A percentile compares a stretch with the other conserved stretches of the same genome.
These are phyloP conservation scores for Skeletonema potamos DNA, from an alignment of 108 stramenopile genomes.

Conservation along the genomic window DNA sequence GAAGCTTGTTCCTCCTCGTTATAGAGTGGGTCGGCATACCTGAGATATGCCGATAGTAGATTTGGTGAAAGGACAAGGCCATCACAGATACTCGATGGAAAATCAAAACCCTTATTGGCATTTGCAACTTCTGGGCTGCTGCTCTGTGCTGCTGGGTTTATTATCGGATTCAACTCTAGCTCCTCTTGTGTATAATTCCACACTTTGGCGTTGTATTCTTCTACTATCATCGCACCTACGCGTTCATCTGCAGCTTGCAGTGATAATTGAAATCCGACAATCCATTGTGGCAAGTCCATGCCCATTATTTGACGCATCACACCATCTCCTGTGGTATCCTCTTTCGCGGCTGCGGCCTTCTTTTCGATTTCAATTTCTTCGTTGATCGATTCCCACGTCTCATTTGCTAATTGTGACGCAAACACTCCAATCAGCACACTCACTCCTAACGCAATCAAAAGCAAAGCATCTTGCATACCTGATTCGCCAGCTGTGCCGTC, in stretches of 20 bases:
- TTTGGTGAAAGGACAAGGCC: slow-evolving; percentile 66
- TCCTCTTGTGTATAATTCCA: slow-evolving; percentile 76
- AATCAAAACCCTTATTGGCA: slow-evolving; percentile 66
- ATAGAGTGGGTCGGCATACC: slow-evolving; percentile 71
- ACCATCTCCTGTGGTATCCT: slow-evolving; percentile 50
- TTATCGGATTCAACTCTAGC: slow-evolving; percentile 19
- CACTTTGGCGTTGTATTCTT: slow-evolving; percentile 63
- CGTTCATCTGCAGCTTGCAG: slow-evolving; percentile 58
- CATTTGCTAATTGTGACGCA: slow-evolving; percentile 77
- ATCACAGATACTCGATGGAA: slow-evolving; percentile 55
- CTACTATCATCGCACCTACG: slow-evolving; percentile 54
- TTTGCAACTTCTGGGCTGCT: slow-evolving; percentile 58
- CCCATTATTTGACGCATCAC: slow-evolving; percentile 66
- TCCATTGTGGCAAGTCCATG: slow-evolving; percentile 56
- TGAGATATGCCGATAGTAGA: slow-evolving; percentile 59
- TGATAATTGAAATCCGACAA: slow-evolving; percentile 70
- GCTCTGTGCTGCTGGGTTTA: slow-evolving; percentile 56
- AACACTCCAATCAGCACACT: slow-evolving; percentile 86
- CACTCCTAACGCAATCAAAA: slow-evolving; percentile 70
- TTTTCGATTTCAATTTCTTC: slow-evolving; percentile 70
- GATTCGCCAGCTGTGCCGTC: slow-evolving; percentile 56
- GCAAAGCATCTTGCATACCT: slow-evolving; percentile 65
- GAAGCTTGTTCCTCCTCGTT: slow-evolving; percentile 25
- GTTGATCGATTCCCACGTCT: slow-evolving; percentile 85
- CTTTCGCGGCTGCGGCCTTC: slow-evolving; percentile 19